Evolutionary conservation across 2,329 filamentous ascomycete species (phyloP), one percentile per base, ranked within the genome.

Genomic region (Penicillium sp.): DNA sequence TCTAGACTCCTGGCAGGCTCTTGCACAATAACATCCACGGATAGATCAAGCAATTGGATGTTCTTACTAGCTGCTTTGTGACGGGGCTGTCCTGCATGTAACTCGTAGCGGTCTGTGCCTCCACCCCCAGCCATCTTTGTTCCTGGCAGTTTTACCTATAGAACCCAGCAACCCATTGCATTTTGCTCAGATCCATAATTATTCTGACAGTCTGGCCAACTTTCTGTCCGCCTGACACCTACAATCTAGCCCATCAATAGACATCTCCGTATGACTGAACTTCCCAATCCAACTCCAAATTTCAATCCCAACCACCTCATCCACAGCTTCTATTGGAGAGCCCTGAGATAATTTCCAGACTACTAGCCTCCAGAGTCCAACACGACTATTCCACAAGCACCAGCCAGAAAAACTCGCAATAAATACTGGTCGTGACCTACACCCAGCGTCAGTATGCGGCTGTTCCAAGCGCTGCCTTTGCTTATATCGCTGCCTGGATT

Each of bases 101-200:
- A 45, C 38, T 25, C 42, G 6, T 45, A 38, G 33, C 33, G 41
- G 42, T 36, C 31, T 38, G 29, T 19, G 27, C 14, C 16, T 41
- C 14, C 14, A 28, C 3, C 9, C 30, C 42, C 42, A 37, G 33
- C 41, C 41, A 37, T 34, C 33, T 42, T 34, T 14, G 4, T 33
- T 13, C 2, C 31, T 14, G 22, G 16, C 9, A 12, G 29, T 10
- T 28, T 27, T 36, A 27, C 35, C 3, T 22, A 8, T 25, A 25
- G 22, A 25, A 8, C 22, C 22, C 22, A 25, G 8, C 22, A 25
- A 2, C 22, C 22, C 18, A 19, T 14, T 42, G 40, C 29, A n/a
- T 18, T 25, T 25, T 25, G 22, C 22, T 6, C 3, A 3, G 7
- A 25, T 25, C 3, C 3, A 22, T 22, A 22, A 25, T 25, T 25